Base-by-base conservation (phyloP, 2,329 filamentous ascomycete genomes). In the Aureobasidium lini region DNA sequence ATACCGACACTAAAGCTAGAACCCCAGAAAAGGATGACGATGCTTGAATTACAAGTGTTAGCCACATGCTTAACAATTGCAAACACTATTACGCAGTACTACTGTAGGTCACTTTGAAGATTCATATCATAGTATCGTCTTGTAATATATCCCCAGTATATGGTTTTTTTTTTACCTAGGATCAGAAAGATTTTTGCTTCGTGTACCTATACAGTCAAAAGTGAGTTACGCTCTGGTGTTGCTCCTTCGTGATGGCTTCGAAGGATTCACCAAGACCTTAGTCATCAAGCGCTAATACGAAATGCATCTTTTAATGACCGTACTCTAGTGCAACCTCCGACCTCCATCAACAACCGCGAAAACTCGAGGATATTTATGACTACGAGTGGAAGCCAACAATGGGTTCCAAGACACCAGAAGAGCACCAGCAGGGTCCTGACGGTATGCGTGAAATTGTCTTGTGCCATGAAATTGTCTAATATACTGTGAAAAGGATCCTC, bases 371-470 rank as follows among this genome's bases (percentile, higher is more conserved):
- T 31, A 3, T 40, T 6, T 32, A 54, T 54, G 50, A 8, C 13
- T 34, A 34, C 29, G 4, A 10, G 3, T 10, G 15, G 16, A 53
- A 11, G 50, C 13, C 9, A 34, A 43, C 4, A 28, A 54, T 54
- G 50, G 50, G 50, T 15, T 43, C 50, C 1, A 54, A 54, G 16
- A 54, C 50, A 23, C 50, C 50, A 23, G 29, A 54, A 18, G 50
- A 54, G 9, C 37, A 43, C 6, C 23, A 42, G 37, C 28, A 29
- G 32, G 37, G 37, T 42, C 29, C 50, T 13, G 37, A 34, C 34
- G 50, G 39, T 54, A 34, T 15, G 39, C 1, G 4, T 2, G 29
- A 2, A 3, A 23, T 10, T 4, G n/a, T 13, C 10, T 3, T 7
- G 6, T 15, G 28, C n/a, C 9, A 3, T n/a, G 15, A 4, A 23